Percentiles rank a stretch among this genome's conserved stretches.
These are phyloP conservation scores for Borovskyia barvae DNA, from an alignment of 208 protist genomes.

Conservation along the genomic window DNA sequence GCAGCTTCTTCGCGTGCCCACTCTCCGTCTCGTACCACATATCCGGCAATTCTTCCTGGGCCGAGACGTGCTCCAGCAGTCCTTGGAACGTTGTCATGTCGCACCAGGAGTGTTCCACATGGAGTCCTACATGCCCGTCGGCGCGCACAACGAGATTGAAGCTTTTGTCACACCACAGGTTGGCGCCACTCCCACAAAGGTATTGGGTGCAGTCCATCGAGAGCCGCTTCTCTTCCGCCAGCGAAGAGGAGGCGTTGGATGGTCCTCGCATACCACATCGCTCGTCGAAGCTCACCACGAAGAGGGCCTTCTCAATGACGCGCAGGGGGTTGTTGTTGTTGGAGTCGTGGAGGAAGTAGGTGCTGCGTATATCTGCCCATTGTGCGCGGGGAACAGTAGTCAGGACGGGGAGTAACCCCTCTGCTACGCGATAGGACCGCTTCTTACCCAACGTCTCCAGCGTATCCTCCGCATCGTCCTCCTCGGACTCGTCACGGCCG, in stretches of 20 bases:
- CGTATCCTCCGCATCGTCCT: constrained; percentile 47
- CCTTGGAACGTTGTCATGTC: constrained; percentile 60
- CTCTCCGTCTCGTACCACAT: constrained; percentile 40
- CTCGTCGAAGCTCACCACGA: constrained; percentile 78
- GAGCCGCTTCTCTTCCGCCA: constrained; percentile 19
- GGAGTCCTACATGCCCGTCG: constrained; percentile 56
- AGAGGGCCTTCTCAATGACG: constrained; percentile 74
- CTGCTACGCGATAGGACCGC: constrained; percentile 40
- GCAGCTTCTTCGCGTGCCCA: constrained; percentile 41
- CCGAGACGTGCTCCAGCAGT: constrained; percentile 53
- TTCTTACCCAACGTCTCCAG: constrained; percentile 40
- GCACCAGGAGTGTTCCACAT: constrained; percentile 85
- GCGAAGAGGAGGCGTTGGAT: constrained; percentile 1
- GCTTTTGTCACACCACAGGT: constrained; percentile 82
- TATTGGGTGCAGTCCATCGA: constrained; percentile 39
- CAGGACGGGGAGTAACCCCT: constrained; percentile 62
- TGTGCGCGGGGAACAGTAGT: constrained; percentile 62
- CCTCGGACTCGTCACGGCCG: constrained; percentile 48
- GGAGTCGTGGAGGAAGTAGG: constrained; percentile 62
- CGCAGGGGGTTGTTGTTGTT: constrained; percentile 66
- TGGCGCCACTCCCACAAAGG: constrained; percentile 67
- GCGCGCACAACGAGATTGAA: constrained; percentile 67
- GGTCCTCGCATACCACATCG: constrained; percentile 16
- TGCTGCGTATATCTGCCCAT: constrained; percentile 74
- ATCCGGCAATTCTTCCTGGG: constrained; percentile 45